phyloP scores from a whole-genome alignment of 176 grass and related monocot genomes.

The Ananas comosus region DNA sequence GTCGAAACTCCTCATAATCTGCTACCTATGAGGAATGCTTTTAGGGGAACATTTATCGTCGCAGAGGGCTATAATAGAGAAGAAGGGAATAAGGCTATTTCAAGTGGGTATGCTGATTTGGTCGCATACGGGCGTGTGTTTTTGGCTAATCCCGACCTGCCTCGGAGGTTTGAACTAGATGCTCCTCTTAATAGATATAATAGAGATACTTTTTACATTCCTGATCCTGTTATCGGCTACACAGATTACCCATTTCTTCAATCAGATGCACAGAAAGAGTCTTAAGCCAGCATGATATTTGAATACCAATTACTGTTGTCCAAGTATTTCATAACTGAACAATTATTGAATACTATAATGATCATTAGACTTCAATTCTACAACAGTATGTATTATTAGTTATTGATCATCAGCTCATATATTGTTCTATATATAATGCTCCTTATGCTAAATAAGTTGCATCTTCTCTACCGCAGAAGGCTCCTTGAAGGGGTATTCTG shows the following conservation, averaged over 20 bases:
- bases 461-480: not conserved
- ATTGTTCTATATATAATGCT: not conserved
- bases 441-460: not conserved
- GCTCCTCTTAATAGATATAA: conserved; percentile 58
- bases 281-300: not conserved
- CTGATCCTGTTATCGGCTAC: conserved; percentile 63
- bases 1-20: conserved; percentile 11
- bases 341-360: too few species aligned
- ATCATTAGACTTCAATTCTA: too few species aligned
- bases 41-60: conserved; percentile 52
- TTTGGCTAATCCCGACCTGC: conserved; percentile 71
- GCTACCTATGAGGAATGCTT: conserved; percentile 24
- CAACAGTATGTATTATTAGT: too few species aligned
- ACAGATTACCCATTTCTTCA: conserved; percentile 59
- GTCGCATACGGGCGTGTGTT: conserved; percentile 64
- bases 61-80: conserved; percentile 41
- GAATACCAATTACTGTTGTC: not conserved
- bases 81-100: conserved; percentile 48
- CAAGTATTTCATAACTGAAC: too few species aligned
- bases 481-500: not conserved
- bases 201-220: conserved; percentile 54
- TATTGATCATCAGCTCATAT: too few species aligned
- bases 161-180: conserved; percentile 48
- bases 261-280: conserved; percentile 6
- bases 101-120: conserved; percentile 47